These are phyloP conservation scores for Trypanosoma avium DNA, from an alignment of 208 protist species.

Conservation along the genomic window DNA sequence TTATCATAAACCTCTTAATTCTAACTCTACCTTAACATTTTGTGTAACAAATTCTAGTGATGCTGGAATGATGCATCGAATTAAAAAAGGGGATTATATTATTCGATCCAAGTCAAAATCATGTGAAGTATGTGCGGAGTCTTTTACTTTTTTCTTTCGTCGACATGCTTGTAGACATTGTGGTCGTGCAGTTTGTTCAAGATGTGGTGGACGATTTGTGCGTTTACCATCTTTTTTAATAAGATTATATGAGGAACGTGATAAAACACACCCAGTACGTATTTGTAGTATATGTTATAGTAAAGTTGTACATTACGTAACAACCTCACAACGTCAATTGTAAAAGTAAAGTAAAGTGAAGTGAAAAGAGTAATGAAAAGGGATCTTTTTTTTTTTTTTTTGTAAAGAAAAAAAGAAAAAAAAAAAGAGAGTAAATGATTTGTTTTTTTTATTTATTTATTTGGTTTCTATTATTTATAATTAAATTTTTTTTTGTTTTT, in stretches of 20 bases:
- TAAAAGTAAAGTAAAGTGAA: background rate
- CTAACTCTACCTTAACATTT: background rate
- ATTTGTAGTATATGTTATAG: slow-evolving; percentile 20
- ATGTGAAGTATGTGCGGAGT: slow-evolving; percentile 20
- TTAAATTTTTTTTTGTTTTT: slow-evolving; percentile 4
- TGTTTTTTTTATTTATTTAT: slow-evolving; percentile 6
- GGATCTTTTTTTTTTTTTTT: slow-evolving; percentile 16
- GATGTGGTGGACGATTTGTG: slow-evolving; percentile 22
- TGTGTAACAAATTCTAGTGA: background rate
- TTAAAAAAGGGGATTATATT: slow-evolving; percentile 1
- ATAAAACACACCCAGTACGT: slow-evolving; percentile 18
- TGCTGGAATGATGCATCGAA: background rate
- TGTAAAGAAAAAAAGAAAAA: slow-evolving; percentile 15
- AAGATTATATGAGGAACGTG: slow-evolving; percentile 8
- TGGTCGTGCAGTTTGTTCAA: slow-evolving; percentile 12
- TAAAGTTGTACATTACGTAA: slow-evolving; percentile 11
- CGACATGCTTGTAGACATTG: slow-evolving; percentile 25
- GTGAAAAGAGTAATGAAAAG: background rate
- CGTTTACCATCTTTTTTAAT: slow-evolving; percentile 13
- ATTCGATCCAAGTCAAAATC: background rate
- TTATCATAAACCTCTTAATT: background rate
- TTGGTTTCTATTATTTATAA: slow-evolving; percentile 1
- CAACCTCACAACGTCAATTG: background rate
- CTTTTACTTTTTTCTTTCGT: slow-evolving; percentile 26
- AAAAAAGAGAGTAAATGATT: background rate